These are phyloP conservation scores for Tulasnella sp. DNA, from an alignment of 768 basidiomycete genomes.

Conservation along the genomic window DNA sequence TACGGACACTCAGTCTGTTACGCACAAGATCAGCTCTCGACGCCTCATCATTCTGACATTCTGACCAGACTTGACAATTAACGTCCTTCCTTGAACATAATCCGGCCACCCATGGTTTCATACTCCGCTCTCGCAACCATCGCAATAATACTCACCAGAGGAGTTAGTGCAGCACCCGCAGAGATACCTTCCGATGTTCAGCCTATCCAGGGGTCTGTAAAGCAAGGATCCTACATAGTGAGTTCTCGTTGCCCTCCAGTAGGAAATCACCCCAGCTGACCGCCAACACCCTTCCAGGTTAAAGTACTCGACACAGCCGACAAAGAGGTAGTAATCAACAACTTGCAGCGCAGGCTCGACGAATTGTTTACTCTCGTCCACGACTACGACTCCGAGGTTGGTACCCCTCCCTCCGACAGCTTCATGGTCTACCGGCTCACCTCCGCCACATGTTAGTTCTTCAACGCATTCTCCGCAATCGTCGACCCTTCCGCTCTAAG, in stretches of 20 bases:
- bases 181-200: background rate
- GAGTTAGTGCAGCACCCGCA: background rate
- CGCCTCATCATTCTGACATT: too few species aligned
- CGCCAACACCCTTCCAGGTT: background rate
- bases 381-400: constrained; percentile 9
- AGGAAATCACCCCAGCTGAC: background rate
- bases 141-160: background rate
- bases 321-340: background rate
- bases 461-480: constrained; percentile 9
- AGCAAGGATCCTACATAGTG: constrained; percentile 12
- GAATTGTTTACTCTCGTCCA: constrained; percentile 6
- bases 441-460: background rate
- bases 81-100: too few species aligned
- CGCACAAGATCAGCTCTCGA: too few species aligned
- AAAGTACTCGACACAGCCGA: background rate
- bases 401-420: background rate
- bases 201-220: background rate
- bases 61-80: too few species aligned
- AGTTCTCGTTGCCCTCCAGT: background rate
- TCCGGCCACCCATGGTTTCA: background rate
- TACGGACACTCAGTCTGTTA: too few species aligned
- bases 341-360: background rate
- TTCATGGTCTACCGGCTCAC: background rate
- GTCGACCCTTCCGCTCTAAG: background rate
- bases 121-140: background rate